Conservation (phyloP, 768 basidiomycete genomes). For the Phylloporus sp. region DNA sequence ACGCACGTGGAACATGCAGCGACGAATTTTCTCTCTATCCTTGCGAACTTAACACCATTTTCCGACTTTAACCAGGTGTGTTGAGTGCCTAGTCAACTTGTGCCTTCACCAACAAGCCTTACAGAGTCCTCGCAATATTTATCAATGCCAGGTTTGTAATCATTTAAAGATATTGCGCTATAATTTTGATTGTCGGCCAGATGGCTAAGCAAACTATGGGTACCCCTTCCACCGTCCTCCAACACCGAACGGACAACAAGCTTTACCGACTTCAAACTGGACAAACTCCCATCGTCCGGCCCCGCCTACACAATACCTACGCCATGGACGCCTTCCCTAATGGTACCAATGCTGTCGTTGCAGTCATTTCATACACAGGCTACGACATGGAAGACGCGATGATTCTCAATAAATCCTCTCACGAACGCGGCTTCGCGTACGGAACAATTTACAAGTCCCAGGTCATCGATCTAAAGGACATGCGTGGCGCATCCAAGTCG, state of each 20-base stretch:
- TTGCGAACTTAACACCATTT: conserved; percentile 97
- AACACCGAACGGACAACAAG: conserved; percentile 96
- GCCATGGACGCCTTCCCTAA: conserved; percentile 99
- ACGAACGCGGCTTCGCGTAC: conserved; percentile 96
- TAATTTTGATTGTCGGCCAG: conserved; percentile 36
- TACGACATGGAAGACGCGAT: conserved; percentile 99
- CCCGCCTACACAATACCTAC: conserved; percentile 85
- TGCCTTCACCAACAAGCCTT: background rate
- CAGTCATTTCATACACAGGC: conserved; percentile 99
- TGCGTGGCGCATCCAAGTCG: conserved; percentile 60
- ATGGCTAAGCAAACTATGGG: conserved; percentile 99
- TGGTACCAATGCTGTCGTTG: conserved; percentile 96
- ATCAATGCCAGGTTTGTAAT: conserved; percentile 76
- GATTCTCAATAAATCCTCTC: conserved; percentile 98
- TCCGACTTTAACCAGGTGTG: conserved; percentile 97
- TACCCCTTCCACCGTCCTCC: conserved; percentile 87
- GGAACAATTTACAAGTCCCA: conserved; percentile 96
- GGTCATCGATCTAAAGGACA: conserved; percentile 82
- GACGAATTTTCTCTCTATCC: conserved; percentile 92
- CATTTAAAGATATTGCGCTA: background rate
- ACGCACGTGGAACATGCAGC: conserved; percentile 93
- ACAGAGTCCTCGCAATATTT: conserved; percentile 86
- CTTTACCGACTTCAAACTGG: conserved; percentile 93
- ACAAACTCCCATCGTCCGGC: conserved; percentile 92
- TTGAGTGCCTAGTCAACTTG: background rate